These are phyloP conservation scores for Globisporangium solare DNA, from an alignment of 352 stramenopile genomes.

Conservation along the genomic window DNA sequence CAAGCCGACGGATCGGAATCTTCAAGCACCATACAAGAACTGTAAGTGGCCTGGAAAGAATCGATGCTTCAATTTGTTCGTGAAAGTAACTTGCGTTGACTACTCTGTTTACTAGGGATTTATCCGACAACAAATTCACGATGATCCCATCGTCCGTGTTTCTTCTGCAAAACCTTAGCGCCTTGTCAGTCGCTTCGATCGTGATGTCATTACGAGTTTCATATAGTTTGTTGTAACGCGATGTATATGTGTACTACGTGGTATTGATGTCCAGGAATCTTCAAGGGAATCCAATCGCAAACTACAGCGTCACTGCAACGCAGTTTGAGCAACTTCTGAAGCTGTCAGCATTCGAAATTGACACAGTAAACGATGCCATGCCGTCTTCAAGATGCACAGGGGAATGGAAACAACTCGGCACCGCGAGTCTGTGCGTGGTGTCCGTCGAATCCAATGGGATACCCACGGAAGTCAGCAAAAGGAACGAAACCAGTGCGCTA, in stretches of 20 bases:
- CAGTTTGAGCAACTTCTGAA: slow-evolving; percentile 9
- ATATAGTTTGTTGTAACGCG: neutral
- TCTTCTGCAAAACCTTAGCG: neutral
- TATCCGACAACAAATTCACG: slow-evolving; percentile 1
- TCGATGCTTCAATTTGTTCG: neutral
- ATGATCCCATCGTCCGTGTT: slow-evolving; percentile 1
- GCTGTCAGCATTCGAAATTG: slow-evolving; percentile 9
- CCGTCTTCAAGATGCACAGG: neutral
- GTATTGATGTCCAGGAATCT: slow-evolving; percentile 3
- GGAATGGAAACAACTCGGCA: neutral
- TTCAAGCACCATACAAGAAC: slow-evolving; percentile 1
- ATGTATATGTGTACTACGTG: neutral
- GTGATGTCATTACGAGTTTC: neutral
- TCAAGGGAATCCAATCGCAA: slow-evolving; percentile 11
- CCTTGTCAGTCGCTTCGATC: neutral
- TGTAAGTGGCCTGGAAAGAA: neutral
- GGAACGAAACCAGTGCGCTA: no score
- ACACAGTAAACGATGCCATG: neutral
- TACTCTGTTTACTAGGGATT: neutral
- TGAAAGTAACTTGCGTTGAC: neutral
- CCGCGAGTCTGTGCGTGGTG: neutral
- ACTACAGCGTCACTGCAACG: slow-evolving; percentile 11
- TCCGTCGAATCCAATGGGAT: neutral
- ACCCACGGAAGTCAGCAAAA: no score
- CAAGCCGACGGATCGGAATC: neutral